Percentiles rank a stretch among this genome's conserved stretches.
Evolutionary conservation across 108 stramenopile genomes (phyloP).

Genomic region (Pseudonitzschia multistriata): DNA sequence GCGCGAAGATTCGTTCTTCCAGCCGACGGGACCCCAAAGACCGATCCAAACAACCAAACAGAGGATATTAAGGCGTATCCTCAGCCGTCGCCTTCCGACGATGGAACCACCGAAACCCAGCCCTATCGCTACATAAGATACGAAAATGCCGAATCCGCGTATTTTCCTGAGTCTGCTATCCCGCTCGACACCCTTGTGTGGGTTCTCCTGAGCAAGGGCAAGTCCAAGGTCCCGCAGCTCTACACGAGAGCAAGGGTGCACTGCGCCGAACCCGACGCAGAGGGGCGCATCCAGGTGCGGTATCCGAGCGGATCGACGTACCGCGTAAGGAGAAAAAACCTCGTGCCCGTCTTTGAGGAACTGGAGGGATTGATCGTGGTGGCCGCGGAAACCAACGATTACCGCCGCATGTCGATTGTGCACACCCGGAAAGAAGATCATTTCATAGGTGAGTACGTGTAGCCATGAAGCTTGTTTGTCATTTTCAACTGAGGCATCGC

Average conservation of each 20-base stretch:
- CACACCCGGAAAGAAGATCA: conserved; percentile 60
- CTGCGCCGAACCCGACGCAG: conserved; percentile 13
- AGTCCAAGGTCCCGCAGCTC: conserved; percentile 19
- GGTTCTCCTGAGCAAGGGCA: conserved; percentile 60
- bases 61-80: conserved; percentile 17
- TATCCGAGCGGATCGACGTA: conserved; percentile 81
- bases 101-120: not conserved
- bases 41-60: no score
- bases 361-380: conserved; percentile 47
- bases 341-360: conserved; percentile 61
- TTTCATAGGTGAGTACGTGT: conserved; percentile 38
- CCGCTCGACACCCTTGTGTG: conserved; percentile 45
- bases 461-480: conserved; percentile 65
- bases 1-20: no score
- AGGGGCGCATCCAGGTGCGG: conserved; percentile 50
- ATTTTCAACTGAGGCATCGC: conserved; percentile 44
- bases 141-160: conserved; percentile 17
- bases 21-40: no score
- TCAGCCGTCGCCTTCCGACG: not conserved
- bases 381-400: conserved; percentile 67
- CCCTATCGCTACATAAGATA: conserved; percentile 22
- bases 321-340: conserved; percentile 47
- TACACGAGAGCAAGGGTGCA: conserved; percentile 24
- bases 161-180: conserved; percentile 12
- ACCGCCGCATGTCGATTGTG: conserved; percentile 57